These are phyloP conservation scores for Didymella sp. DNA, from an alignment of 2,329 filamentous ascomycete genomes.

Conservation along the genomic window DNA sequence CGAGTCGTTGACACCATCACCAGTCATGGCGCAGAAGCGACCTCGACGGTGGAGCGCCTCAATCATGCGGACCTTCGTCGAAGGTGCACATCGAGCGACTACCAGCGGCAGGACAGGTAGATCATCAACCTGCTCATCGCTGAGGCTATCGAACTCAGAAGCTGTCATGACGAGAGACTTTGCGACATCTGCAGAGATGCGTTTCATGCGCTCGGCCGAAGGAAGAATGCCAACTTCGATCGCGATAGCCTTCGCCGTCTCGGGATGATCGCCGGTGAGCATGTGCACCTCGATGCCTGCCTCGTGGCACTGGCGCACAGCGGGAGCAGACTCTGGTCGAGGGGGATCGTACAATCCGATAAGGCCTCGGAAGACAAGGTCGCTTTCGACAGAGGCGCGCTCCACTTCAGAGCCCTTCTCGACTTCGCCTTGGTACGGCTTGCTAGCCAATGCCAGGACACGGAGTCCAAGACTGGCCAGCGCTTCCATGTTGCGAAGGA, in stretches of 20 bases:
- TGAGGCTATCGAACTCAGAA: constrained; percentile 77
- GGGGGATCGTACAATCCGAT: constrained; percentile 87
- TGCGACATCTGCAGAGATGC: constrained; percentile 38
- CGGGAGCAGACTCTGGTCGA: constrained; percentile 74
- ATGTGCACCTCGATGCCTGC: constrained; percentile 59
- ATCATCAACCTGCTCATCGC: constrained; percentile 75
- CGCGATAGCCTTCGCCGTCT: constrained; percentile 56
- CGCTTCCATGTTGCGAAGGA: constrained; percentile 72
- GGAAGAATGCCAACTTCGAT: constrained; percentile 57
- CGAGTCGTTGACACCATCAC: constrained; percentile 86
- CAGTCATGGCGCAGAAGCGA: constrained; percentile 84
- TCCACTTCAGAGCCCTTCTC: constrained; percentile 55
- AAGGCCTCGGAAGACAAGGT: constrained; percentile 77
- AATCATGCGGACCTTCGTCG: constrained; percentile 91
- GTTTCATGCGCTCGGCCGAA: constrained; percentile 22
- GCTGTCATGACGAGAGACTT: constrained; percentile 47
- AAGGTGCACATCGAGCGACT: constrained; percentile 82
- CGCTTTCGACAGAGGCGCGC: constrained; percentile 69
- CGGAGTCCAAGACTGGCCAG: constrained; percentile 71
- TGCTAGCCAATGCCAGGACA: constrained; percentile 70
- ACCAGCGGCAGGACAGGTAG: constrained; percentile 79
- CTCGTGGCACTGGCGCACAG: constrained; percentile 54
- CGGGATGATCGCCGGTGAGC: constrained; percentile 57
- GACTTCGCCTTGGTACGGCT: constrained; percentile 52
- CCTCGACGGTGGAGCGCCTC: constrained; percentile 80